A percentile compares a stretch with the other conserved stretches of the same genome.
These are phyloP conservation scores for Zymoseptoria passerinii DNA, from an alignment of 2,329 filamentous ascomycete genomes.

Conservation along the genomic window DNA sequence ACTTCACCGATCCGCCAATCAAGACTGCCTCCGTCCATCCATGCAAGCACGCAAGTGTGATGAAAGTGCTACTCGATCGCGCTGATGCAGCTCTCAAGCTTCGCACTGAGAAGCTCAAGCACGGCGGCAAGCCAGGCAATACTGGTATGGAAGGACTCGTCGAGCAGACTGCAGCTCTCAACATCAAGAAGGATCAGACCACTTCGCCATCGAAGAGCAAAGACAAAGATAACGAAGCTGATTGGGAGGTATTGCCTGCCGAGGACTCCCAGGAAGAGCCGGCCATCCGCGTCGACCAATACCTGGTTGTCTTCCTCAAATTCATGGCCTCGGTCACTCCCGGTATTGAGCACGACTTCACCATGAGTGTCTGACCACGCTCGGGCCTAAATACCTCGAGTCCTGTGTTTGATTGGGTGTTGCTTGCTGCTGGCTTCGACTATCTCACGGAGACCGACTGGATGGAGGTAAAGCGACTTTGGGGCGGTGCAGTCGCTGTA, in stretches of 20 bases:
- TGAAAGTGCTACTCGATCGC: conserved; percentile 94
- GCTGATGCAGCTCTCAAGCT: conserved; percentile 89
- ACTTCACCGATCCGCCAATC: conserved; percentile 80
- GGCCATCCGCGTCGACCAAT: conserved; percentile 80
- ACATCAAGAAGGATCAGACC: conserved; percentile 51
- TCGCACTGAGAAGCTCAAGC: conserved; percentile 69
- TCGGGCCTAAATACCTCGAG: conserved; percentile 6
- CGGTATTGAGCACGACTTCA: conserved; percentile 95
- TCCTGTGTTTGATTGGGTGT: conserved; percentile 16
- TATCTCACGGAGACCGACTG: conserved; percentile 24
- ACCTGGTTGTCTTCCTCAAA: conserved; percentile 79
- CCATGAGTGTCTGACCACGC: conserved; percentile 70
- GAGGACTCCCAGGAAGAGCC: conserved; percentile 59
- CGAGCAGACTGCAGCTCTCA: conserved; percentile 57
- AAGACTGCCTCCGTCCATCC: conserved; percentile 97
- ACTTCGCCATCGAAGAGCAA: conserved; percentile 30
- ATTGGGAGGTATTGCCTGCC: conserved; percentile 54
- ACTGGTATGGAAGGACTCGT: conserved; percentile 77
- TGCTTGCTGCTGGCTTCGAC: conserved; percentile 21
- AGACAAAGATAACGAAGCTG: conserved; percentile 44
- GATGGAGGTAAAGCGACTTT: conserved; percentile 25
- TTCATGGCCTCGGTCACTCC: conserved; percentile 71
- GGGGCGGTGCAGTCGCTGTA: conserved; percentile 24
- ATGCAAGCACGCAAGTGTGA: conserved; percentile 93
- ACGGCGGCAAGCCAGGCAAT: conserved; percentile 41